Conservation (phyloP, 2,329 filamentous ascomycete genomes). For the Talaromyces sp. region DNA sequence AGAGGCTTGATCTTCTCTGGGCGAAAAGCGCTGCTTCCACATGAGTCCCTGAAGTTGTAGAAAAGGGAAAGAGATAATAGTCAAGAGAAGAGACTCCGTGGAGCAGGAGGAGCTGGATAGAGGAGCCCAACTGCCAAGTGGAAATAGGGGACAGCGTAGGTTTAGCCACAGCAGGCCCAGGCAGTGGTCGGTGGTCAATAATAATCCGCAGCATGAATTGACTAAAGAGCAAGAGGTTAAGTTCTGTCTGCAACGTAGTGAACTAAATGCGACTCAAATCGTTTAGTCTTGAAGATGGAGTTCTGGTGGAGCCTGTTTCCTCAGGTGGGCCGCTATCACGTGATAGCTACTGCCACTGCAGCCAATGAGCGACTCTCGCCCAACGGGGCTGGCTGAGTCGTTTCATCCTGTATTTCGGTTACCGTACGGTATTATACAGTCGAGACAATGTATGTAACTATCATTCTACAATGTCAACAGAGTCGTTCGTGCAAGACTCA, state of each 20-base stretch:
- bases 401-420: too few relatives aligned
- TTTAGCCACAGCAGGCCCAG: not conserved
- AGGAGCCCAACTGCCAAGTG: not conserved
- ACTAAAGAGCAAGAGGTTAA: not conserved
- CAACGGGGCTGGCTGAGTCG: too few relatives aligned
- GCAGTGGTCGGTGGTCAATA: not conserved
- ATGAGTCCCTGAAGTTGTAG: constrained; percentile 21
- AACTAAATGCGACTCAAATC: not conserved
- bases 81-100: not conserved
- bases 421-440: too few relatives aligned
- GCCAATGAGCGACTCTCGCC: too few relatives aligned
- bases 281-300: too few relatives aligned
- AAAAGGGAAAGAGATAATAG: not conserved
- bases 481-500: too few relatives aligned
- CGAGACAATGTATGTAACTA: too few relatives aligned
- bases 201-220: not conserved
- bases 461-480: too few relatives aligned
- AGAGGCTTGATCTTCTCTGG: constrained; percentile 37
- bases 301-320: too few relatives aligned
- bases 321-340: too few relatives aligned
- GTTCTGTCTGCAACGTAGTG: not conserved
- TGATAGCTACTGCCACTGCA: too few relatives aligned
- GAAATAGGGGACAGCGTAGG: constrained; percentile 3
- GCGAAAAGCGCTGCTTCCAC: constrained; percentile 39
- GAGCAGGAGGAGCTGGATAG: not conserved